Evolutionary conservation across 2,329 filamentous ascomycete genomes (phyloP).

Genomic region (Moelleriella libera): DNA sequence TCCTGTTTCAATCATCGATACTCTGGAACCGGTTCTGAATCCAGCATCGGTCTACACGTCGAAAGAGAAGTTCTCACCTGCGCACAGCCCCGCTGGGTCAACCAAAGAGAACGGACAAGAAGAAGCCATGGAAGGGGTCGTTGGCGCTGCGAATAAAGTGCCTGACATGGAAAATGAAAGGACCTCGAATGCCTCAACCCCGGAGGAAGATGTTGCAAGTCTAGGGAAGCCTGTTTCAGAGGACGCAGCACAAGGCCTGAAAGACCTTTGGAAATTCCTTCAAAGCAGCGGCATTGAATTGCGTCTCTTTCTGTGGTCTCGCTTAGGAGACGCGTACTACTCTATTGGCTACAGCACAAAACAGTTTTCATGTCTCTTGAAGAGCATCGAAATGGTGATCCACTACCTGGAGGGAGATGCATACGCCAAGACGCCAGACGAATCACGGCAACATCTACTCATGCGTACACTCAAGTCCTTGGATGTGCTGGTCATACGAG

Average conservation of each 20-base stretch:
- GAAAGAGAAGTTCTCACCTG: slow-evolving; percentile 1
- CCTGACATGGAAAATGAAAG: not conserved
- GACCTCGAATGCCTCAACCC: slow-evolving; percentile 4
- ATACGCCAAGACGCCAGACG: slow-evolving; percentile 40
- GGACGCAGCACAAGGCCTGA: slow-evolving; percentile 41
- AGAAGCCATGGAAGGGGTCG: not conserved
- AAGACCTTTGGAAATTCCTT: slow-evolving; percentile 77
- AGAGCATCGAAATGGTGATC: slow-evolving; percentile 73
- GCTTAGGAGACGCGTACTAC: slow-evolving; percentile 78
- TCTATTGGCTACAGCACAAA: slow-evolving; percentile 77
- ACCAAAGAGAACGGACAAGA: not conserved
- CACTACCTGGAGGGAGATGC: slow-evolving; percentile 48
- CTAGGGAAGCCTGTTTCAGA: slow-evolving; percentile 30
- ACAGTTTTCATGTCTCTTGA: slow-evolving; percentile 73
- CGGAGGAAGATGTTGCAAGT: not conserved
- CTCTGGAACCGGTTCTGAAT: slow-evolving; percentile 81
- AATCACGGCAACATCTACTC: slow-evolving; percentile 55
- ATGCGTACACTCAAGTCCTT: slow-evolving; percentile 67
- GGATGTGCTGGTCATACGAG: slow-evolving; percentile 60
- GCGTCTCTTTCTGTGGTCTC: slow-evolving; percentile 77
- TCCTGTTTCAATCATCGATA: slow-evolving; percentile 76
- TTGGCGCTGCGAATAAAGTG: not conserved
- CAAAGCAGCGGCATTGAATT: slow-evolving; percentile 69
- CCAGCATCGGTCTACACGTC: slow-evolving; percentile 40
- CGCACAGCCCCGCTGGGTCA: not conserved